Percentiles rank a stretch among this genome's conserved stretches.
phyloP scores from a whole-genome alignment of 371 early-diverging fungal genomes.

The Blastocladiella emersonii region DNA sequence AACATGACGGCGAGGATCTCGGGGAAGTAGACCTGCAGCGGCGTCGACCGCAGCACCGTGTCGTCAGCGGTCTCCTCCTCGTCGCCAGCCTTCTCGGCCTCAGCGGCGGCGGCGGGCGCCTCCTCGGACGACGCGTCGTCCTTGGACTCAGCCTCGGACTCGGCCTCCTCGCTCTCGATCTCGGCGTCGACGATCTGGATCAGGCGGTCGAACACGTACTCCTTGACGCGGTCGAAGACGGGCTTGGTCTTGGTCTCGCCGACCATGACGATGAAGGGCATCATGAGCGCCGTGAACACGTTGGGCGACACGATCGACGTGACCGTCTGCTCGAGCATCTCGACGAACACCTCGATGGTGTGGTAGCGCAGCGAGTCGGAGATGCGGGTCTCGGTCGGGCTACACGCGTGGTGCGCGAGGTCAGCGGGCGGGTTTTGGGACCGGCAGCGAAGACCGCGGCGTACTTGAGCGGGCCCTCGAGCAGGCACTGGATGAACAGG shows the following conservation, averaged over 20 bases:
- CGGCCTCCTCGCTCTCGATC: background rate
- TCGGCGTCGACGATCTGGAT: background rate
- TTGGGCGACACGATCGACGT: constrained; percentile 39
- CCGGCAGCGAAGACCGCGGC: background rate
- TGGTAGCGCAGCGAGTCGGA: constrained; percentile 70
- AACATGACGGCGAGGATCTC: constrained; percentile 1
- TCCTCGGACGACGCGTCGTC: too few relatives aligned
- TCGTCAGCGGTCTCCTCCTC: background rate
- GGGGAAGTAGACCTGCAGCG: constrained; percentile 1
- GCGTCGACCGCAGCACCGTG: background rate
- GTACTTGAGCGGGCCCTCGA: constrained; percentile 56
- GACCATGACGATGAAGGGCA: constrained; percentile 48
- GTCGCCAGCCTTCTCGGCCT: background rate
- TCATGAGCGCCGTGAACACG: constrained; percentile 27
- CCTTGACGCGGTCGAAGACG: background rate
- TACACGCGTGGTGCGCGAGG: constrained; percentile 9
- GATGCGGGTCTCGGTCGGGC: constrained; percentile 41
- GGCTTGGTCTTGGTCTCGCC: constrained; percentile 26
- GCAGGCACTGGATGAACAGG: constrained; percentile 41
- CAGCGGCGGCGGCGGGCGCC: too few relatives aligned
- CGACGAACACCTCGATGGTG: constrained; percentile 60
- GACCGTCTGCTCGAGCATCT: constrained; percentile 55
- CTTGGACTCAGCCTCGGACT: background rate
- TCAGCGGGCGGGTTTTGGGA: background rate
- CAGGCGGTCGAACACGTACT: background rate